Evolutionary conservation across 2,329 filamentous ascomycete species (phyloP).

Genomic region (Paecilomyces formosus): DNA sequence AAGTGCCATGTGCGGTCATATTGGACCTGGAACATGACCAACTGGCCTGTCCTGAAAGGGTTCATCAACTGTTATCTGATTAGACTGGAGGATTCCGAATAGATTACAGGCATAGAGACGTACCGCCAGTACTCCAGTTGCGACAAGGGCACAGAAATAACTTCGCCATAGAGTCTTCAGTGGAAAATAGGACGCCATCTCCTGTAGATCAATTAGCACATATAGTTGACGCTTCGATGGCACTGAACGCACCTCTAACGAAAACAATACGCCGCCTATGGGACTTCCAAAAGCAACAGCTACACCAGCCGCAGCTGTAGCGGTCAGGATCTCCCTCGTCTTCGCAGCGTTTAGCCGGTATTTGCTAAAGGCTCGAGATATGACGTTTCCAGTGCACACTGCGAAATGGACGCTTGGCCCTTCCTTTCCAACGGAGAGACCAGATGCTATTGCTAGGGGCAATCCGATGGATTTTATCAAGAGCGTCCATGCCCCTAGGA

Average conservation of each 20-base stretch:
- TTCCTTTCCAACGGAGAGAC: constrained; percentile 92
- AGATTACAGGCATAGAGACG: constrained; percentile 12
- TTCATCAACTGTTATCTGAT: constrained; percentile 65
- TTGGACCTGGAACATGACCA: constrained; percentile 98
- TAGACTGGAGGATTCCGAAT: neutral
- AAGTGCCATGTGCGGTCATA: constrained; percentile 98
- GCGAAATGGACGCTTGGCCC: constrained; percentile 98
- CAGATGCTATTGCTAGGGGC: constrained; percentile 86
- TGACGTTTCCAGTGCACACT: constrained; percentile 94
- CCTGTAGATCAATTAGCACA: constrained; percentile 35
- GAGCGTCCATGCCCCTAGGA: constrained; percentile 83
- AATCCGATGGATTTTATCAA: constrained; percentile 89
- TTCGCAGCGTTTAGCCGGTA: constrained; percentile 89
- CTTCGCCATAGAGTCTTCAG: constrained; percentile 97
- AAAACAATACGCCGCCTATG: constrained; percentile 94
- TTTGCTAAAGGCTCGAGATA: constrained; percentile 86
- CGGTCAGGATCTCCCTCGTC: constrained; percentile 88
- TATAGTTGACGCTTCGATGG: neutral
- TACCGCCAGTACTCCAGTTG: constrained; percentile 78
- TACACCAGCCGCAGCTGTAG: constrained; percentile 88
- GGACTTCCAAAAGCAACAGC: constrained; percentile 96
- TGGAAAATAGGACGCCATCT: constrained; percentile 95
- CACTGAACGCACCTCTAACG: constrained; percentile 58
- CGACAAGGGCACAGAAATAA: constrained; percentile 95
- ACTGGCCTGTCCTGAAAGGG: constrained; percentile 88